phyloP scores from a whole-genome alignment of 768 basidiomycete genomes.

The Pleurotus ostreatus region DNA sequence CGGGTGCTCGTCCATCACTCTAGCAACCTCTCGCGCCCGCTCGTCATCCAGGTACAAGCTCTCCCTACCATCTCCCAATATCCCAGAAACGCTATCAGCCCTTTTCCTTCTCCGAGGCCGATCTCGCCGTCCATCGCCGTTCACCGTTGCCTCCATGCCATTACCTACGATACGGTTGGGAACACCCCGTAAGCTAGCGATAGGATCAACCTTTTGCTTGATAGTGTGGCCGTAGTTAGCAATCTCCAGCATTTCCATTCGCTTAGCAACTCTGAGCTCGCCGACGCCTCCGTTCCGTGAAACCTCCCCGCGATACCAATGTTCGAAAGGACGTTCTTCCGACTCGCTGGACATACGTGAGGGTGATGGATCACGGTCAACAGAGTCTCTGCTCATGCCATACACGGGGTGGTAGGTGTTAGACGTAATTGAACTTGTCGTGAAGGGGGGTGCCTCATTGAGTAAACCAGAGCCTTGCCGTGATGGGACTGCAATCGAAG shows the following conservation, averaged over 20 bases:
- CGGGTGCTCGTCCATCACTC: conserved; percentile 73
- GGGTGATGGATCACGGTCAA: conserved; percentile 31
- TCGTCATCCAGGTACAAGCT: conserved; percentile 61
- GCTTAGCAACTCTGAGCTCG: conserved; percentile 68
- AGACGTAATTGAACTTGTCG: conserved; percentile 41
- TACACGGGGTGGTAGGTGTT: conserved; percentile 30
- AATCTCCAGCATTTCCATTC: conserved; percentile 84
- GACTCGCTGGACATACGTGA: conserved; percentile 66
- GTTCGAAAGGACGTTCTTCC: conserved; percentile 80
- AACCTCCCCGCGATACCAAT: conserved; percentile 88
- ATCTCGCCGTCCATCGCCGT: conserved; percentile 18
- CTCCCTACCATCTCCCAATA: conserved; percentile 58
- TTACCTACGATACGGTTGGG: conserved; percentile 10
- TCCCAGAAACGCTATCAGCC: conserved; percentile 61
- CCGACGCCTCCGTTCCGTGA: conserved; percentile 88
- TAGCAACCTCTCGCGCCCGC: conserved; percentile 29
- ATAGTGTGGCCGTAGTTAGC: conserved; percentile 77
- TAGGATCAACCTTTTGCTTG: conserved; percentile 23
- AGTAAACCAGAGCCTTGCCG: conserved; percentile 45
- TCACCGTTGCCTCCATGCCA: conserved; percentile 14
- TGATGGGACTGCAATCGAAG: conserved; percentile 27
- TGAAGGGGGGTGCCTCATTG: conserved; percentile 64
- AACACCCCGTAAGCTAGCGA: conserved; percentile 18
- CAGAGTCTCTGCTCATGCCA: conserved; percentile 21
- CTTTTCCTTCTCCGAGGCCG: conserved; percentile 41